Evolutionary conservation across 208 protist species (phyloP).

Genomic region (Acanthamoeba lenticulata): DNA sequence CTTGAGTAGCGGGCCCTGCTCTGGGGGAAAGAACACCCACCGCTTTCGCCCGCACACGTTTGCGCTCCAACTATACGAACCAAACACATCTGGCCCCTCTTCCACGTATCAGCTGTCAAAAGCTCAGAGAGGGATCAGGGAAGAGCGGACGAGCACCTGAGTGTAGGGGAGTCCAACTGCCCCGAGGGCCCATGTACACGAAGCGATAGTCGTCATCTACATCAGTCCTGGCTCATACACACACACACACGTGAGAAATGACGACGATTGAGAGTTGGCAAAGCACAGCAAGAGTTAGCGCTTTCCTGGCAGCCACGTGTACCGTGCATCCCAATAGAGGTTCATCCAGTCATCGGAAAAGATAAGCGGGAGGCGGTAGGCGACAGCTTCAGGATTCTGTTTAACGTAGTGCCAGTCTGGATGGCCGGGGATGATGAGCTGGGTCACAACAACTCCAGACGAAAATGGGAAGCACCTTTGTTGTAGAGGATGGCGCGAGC

Average conservation of each 20-base stretch:
- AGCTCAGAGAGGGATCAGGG: too few species aligned
- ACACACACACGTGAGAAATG: neutral
- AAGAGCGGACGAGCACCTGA: neutral
- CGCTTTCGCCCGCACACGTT: constrained; percentile 46
- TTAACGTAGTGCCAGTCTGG: constrained; percentile 62
- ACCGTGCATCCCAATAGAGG: constrained; percentile 46
- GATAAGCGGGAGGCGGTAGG: constrained; percentile 41
- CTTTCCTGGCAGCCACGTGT: neutral
- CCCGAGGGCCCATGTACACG: constrained; percentile 57
- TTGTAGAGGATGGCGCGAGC: neutral
- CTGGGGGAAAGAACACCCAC: constrained; percentile 54
- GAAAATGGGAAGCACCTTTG: neutral
- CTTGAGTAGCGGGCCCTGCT: neutral
- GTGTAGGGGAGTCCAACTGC: constrained; percentile 54
- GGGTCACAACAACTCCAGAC: too few species aligned
- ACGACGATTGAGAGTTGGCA: too few species aligned
- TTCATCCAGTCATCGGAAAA: constrained; percentile 67
- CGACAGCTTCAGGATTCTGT: neutral
- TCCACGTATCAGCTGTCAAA: too few species aligned
- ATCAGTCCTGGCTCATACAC: neutral
- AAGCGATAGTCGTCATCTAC: constrained; percentile 39
- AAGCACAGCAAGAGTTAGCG: too few species aligned
- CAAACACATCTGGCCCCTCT: constrained; percentile 64
- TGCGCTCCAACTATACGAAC: constrained; percentile 58
- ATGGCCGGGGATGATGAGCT: too few species aligned